A percentile compares a stretch with the other conserved stretches of the same genome.
Evolutionary conservation across 2,329 filamentous ascomycete genomes (phyloP).

Genomic region (Chaetomium globosum): DNA sequence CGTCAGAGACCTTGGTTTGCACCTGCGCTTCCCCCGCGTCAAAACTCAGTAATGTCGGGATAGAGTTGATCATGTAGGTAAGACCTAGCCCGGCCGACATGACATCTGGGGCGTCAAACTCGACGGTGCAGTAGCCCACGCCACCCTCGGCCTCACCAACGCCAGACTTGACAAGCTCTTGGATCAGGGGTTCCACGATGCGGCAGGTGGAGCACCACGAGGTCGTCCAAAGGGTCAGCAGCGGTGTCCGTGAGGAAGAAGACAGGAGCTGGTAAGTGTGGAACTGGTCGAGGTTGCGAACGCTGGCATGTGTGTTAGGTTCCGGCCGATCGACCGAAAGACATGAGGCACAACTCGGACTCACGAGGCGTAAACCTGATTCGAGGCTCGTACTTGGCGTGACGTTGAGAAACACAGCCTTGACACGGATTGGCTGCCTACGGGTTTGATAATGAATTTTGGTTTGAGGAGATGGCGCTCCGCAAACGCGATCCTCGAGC

Average conservation of each 20-base stretch:
- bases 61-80: conserved; percentile 60
- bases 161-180: conserved; percentile 52
- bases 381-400: conserved; percentile 38
- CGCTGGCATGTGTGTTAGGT: conserved; percentile 43
- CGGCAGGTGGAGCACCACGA: conserved; percentile 61
- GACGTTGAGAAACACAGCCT: conserved; percentile 40
- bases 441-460: conserved; percentile 13
- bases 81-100: conserved; percentile 53
- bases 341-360: conserved; percentile 30
- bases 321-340: neutral
- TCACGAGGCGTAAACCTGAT: conserved; percentile 48
- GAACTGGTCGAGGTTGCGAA: conserved; percentile 58
- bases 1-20: conserved; percentile 54
- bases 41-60: conserved; percentile 62
- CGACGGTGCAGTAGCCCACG: conserved; percentile 56
- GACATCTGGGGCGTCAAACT: conserved; percentile 61
- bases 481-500: conserved; percentile 9
- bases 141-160: conserved; percentile 60
- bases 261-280: conserved; percentile 59
- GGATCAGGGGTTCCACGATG: conserved; percentile 53
- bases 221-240: conserved; percentile 64
- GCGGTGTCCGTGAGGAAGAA: conserved; percentile 55
- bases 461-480: conserved; percentile 8
- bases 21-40: conserved; percentile 57
- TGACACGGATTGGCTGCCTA: conserved; percentile 9